phyloP scores from a whole-genome alignment of 108 stramenopile genomes.

The Stephanodiscus triporus region DNA sequence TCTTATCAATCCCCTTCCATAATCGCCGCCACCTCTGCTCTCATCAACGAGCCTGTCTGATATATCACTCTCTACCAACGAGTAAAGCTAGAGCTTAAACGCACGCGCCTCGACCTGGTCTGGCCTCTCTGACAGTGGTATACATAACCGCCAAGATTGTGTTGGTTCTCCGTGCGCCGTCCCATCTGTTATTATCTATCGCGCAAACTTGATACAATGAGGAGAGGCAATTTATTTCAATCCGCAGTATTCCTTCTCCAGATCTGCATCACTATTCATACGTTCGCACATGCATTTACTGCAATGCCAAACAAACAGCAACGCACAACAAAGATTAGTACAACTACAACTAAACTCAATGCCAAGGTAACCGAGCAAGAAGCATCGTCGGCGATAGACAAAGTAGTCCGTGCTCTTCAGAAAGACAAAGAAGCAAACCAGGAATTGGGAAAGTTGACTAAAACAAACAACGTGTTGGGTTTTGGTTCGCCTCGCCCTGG shows the following conservation, averaged over 20 bases:
- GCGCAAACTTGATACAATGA: conserved; percentile 4
- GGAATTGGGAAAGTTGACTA: conserved; percentile 73
- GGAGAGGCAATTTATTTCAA: background rate
- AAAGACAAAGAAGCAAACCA: conserved; percentile 66
- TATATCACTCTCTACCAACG: no score
- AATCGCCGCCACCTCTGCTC: no score
- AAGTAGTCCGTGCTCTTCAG: conserved; percentile 72
- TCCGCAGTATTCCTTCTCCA: background rate
- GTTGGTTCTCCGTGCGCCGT: background rate
- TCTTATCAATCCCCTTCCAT: no score
- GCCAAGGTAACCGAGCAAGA: conserved; percentile 62
- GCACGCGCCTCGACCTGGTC: no score
- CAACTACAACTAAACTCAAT: background rate
- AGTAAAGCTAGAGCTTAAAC: no score
- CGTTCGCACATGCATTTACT: background rate
- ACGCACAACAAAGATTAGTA: background rate
- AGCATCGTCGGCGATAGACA: conserved; percentile 75
- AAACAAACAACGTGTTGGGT: conserved; percentile 74
- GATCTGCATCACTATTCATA: conserved; percentile 4
- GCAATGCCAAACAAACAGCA: background rate
- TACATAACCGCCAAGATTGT: no score
- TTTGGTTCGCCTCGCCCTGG: conserved; percentile 67
- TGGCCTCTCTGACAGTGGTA: no score
- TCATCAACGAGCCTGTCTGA: no score
- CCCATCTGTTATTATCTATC: background rate